Evolutionary conservation across 148 eudicot genomes (phyloP), one percentile per base, ranked within the genome.

Genomic region (Gaultheria prostrata): DNA sequence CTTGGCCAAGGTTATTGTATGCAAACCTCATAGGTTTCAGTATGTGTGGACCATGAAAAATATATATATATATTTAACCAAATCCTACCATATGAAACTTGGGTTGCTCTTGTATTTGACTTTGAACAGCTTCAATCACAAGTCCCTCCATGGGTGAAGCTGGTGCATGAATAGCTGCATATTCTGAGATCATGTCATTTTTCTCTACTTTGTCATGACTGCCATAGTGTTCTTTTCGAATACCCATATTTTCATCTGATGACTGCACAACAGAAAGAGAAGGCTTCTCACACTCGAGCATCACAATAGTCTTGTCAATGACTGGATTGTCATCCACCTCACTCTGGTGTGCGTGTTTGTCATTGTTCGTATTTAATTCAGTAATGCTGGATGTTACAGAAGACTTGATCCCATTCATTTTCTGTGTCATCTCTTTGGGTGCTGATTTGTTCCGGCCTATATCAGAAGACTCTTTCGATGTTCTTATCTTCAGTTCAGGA

Each of bases 221-320:
- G 86, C 78, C 83, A 70, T 63, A 35, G 76, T 78, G 85, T 71
- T 50, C 76, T 51, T 59, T 83, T 73, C 82, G 86, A 32, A 76
- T 57, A 45, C 79, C 76, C 72, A 67, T 50, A 53, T 59, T 85
- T 46, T 78, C 87, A 76, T 76, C 86, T 65, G 92, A 81, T 70
- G 88, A 86, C 82, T 83, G 84, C 48, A 59, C 49, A 78, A 85
- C 45, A 12, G 85, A 45, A 77, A 70, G 46, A 85, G 92, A 83
- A 81, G 95, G 92, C 89, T 91, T 94, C 88, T 91, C 94, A 80
- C 84, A 81, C 84, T 94, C 98, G 15, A 92, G 95, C 89, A 92
- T 89, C 61, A 95, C 94, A 82, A 95, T 96, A 76, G 90, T 90
- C 89, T 97, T 95, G 69, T 97, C 98, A 70, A 95, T 90, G 1